These are phyloP conservation scores for Cladosporium colombiae DNA, from an alignment of 2,329 filamentous ascomycete genomes.

Conservation along the genomic window DNA sequence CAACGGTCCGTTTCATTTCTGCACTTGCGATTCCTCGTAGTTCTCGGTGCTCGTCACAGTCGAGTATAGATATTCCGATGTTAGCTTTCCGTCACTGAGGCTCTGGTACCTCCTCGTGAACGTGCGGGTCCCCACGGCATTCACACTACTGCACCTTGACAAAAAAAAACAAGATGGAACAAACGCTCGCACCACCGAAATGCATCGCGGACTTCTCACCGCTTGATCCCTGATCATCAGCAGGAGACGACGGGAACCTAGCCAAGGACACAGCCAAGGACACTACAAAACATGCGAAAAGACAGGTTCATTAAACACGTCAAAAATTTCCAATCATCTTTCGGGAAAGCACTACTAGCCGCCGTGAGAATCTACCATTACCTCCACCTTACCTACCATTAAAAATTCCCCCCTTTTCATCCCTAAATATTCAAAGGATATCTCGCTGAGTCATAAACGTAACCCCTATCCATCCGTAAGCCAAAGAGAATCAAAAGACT, in stretches of 20 bases:
- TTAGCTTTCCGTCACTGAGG: neutral
- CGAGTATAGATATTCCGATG: neutral
- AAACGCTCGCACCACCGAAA: too few species aligned
- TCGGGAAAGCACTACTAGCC: neutral
- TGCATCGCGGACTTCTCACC: too few species aligned
- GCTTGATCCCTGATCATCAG: too few species aligned
- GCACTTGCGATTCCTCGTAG: too few species aligned
- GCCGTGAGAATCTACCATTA: neutral
- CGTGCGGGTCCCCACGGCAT: too few species aligned
- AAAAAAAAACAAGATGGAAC: too few species aligned
- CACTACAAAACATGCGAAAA: too few species aligned
- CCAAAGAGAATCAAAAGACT: neutral
- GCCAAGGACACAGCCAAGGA: too few species aligned
- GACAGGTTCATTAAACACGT: too few species aligned
- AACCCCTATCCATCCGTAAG: neutral
- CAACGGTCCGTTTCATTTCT: too few species aligned
- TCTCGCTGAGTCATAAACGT: conserved; percentile 6
- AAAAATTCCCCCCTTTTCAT: neutral
- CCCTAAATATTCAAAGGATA: conserved; percentile 4
- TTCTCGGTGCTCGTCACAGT: neutral
- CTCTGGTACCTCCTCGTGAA: neutral
- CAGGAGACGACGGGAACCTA: too few species aligned
- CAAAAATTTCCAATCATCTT: neutral
- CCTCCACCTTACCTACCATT: neutral
- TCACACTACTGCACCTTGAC: too few species aligned